Percentiles rank a stretch among this genome's conserved stretches.
These are phyloP conservation scores for Chalara sp. DNA, from an alignment of 2,329 filamentous ascomycete genomes.

Conservation along the genomic window DNA sequence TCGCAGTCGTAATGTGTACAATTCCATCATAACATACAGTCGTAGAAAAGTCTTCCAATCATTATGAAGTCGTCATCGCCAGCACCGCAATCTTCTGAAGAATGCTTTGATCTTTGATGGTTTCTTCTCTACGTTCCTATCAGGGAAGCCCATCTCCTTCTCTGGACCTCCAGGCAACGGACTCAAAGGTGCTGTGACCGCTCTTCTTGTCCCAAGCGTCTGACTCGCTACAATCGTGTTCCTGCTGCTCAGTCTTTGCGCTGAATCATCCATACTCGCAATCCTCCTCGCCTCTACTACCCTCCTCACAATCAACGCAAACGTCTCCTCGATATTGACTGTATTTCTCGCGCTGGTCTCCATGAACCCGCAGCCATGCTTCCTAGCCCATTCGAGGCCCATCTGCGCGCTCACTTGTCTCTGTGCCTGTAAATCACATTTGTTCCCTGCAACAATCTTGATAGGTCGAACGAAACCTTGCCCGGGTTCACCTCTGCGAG, in stretches of 20 bases:
- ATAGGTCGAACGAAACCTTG: slow-evolving; percentile 41
- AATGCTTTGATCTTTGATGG: slow-evolving; percentile 6
- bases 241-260: background rate
- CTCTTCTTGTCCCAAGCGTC: slow-evolving; percentile 18
- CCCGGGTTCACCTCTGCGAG: slow-evolving; percentile 5
- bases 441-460: slow-evolving; percentile 82
- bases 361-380: slow-evolving; percentile 75
- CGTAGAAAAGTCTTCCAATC: background rate
- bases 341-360: slow-evolving; percentile 78
- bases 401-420: slow-evolving; percentile 62
- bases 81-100: slow-evolving; percentile 13
- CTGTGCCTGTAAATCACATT: slow-evolving; percentile 70
- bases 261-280: slow-evolving; percentile 6
- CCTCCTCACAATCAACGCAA: slow-evolving; percentile 60
- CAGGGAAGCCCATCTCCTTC: slow-evolving; percentile 12
- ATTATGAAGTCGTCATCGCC: slow-evolving; percentile 2
- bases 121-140: slow-evolving; percentile 1
- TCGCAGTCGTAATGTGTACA: too few species aligned
- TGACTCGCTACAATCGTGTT: slow-evolving; percentile 2
- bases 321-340: slow-evolving; percentile 87
- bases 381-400: slow-evolving; percentile 72
- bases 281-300: slow-evolving; percentile 43
- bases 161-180: slow-evolving; percentile 20
- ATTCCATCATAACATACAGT: background rate
- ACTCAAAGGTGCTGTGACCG: slow-evolving; percentile 23